Evolutionary conservation across 257 asterid species (phyloP), one percentile per base, ranked within the genome.

Genomic region (Hygrophila difformis): DNA sequence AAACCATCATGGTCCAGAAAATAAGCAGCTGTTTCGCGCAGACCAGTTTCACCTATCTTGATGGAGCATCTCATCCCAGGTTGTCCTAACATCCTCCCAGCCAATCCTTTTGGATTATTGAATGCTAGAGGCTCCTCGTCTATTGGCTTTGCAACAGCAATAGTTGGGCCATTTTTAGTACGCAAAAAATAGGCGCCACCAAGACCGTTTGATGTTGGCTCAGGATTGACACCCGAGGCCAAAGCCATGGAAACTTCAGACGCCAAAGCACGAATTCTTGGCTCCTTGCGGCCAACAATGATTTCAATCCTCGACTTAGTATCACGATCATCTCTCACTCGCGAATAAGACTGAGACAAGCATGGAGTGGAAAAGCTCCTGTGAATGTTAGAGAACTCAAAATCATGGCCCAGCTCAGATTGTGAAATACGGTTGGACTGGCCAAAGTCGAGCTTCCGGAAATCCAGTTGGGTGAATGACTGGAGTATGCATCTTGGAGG

Each of bases 41-140:
- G 48, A 17, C 97, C 93, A 8, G 97, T 82, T 57, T 88, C 97
- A 12, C 97, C 97, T 1, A 88, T 77, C 66, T 77, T 61, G 60
- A 88, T 81, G 4, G 96, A 88, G 66, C 81, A 76, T 65, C 84
- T 88, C 69, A 88, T 67, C 38, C 96, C 96, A 2, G 97, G 97
- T 26, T 84, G 97, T 41, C 97, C 97, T 15, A 84, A 53, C 84
- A 79, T 69, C 53, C 91, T 57, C 21, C 97, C 97, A 2, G 77
- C 93, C 55, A 81, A 67, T 49, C 97, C 94, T 60, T 88, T 88
- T 0, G 97, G 97, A 31, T 88, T 88, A 45, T 88, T 88, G 67
- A 88, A 67, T 11, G 96, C 97, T 16, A 88, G 66, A 22, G 97
- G 97, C 49, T 88, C 97, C 81, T 88, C 97, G 24, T 88, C 97